Base-by-base conservation (phyloP, 1,139 yeast genomes). In the Meyerozyma carpophila region DNA sequence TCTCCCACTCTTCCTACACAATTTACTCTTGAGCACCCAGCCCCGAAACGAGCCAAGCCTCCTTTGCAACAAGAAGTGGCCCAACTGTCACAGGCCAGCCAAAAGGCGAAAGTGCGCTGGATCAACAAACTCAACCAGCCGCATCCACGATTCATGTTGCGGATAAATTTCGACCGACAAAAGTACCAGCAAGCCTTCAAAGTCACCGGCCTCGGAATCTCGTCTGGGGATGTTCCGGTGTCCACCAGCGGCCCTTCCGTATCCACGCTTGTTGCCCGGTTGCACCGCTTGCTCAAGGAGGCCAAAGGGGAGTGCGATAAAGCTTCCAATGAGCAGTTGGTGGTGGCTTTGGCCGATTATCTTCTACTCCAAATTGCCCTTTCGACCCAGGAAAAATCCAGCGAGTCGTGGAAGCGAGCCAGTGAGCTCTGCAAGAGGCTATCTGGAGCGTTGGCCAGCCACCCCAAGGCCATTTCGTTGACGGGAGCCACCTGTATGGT, bases 1-100 rank as follows among this genome's bases (percentile, higher is more conserved):
- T 65, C 71, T 2, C 73, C 73, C 4, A 67, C 73, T 3, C 51
- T 67, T 28, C 73, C 73, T 2, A 52, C 63, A 11, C 58, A 61
- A 21, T 66, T 66, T 43, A 60, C 54, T 18, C 45, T 32, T 21
- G 38, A 32, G 20, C 39, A 32, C 4, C 27, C 37, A 8, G 36
- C 27, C 27, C 41, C 28, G 11, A 11, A 32, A 24, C 25, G 21
- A 41, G 41, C 39, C 32, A 39, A 31, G 38, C 43, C 43, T 4
- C 24, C 31, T 18, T 37, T 32, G 34, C 34, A 31, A 13, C 34
- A 41, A 37, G 37, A 44, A 18, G 13, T 42, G n/a, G 41, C 28
- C 27, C 43, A 24, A 20, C 39, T n/a, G 27, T 49, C 9, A 8
- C 10, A 8, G 9, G 25, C 11, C 2, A 32, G n/a, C n/a, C 25